Evolutionary conservation across 139 green algal species (phyloP).

Genomic region (Chlamydomonas sp.): DNA sequence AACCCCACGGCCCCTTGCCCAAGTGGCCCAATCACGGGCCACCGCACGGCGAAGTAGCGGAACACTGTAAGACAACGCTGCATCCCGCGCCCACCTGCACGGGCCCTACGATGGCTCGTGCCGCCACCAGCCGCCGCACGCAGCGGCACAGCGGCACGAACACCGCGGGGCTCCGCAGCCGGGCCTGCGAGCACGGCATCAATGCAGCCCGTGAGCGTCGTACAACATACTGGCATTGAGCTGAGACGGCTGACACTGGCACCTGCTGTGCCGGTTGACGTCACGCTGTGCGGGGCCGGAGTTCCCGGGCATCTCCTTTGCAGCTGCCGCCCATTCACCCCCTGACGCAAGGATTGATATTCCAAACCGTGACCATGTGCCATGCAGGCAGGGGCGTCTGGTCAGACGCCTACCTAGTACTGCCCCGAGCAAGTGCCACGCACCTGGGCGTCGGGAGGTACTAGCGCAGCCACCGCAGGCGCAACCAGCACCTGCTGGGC

Average conservation of each 20-base stretch:
- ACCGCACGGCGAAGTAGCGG: no score
- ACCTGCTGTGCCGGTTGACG: no score
- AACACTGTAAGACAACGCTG: no score
- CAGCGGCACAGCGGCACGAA: slow-evolving; percentile 32
- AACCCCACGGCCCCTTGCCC: no score
- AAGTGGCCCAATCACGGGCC: no score
- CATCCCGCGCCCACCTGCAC: background rate
- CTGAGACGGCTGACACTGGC: no score
- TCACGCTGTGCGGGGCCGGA: no score
- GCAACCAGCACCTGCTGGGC: slow-evolving; percentile 40
- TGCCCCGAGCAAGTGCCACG: background rate
- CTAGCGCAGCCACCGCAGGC: slow-evolving; percentile 22
- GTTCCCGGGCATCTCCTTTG: background rate
- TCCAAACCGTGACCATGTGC: background rate
- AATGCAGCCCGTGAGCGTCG: no score
- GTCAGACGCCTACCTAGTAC: background rate
- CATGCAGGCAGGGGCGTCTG: background rate
- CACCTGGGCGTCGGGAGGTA: slow-evolving; percentile 43
- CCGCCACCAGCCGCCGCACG: background rate
- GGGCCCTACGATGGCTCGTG: background rate
- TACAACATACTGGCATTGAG: no score
- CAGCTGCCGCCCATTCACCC: background rate
- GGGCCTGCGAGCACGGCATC: slow-evolving; percentile 15
- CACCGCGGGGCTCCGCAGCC: slow-evolving; percentile 18
- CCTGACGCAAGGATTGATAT: no score